These are phyloP conservation scores for Volvariella surrecta DNA, from an alignment of 1,284 basidiomycete species.

Conservation along the genomic window DNA sequence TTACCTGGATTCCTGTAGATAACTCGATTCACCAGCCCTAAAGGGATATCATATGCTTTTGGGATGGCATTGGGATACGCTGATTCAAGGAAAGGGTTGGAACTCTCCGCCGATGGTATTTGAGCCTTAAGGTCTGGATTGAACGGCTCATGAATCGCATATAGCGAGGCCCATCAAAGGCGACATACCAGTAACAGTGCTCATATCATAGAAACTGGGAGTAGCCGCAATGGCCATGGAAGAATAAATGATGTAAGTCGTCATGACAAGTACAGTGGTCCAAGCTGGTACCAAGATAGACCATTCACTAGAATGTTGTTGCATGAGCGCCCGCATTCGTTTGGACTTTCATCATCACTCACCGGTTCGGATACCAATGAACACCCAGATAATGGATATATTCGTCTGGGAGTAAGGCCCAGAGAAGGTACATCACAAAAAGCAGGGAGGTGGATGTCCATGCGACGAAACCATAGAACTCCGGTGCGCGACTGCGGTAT, in stretches of 20 bases:
- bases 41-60: slow-evolving; percentile 73
- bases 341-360: slow-evolving; percentile 14
- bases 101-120: background rate
- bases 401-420: slow-evolving; percentile 46
- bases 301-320: slow-evolving; percentile 65
- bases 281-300: slow-evolving; percentile 78
- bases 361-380: slow-evolving; percentile 86
- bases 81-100: slow-evolving; percentile 42
- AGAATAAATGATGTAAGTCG: slow-evolving; percentile 75
- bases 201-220: slow-evolving; percentile 60
- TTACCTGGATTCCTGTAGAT: slow-evolving; percentile 29
- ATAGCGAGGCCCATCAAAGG: too few species aligned
- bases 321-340: background rate
- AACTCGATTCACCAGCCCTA: slow-evolving; percentile 71
- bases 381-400: slow-evolving; percentile 60
- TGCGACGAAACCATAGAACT: slow-evolving; percentile 85
- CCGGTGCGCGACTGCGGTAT: slow-evolving; percentile 55
- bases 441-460: slow-evolving; percentile 71
- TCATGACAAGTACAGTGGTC: slow-evolving; percentile 61
- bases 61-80: slow-evolving; percentile 41
- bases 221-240: slow-evolving; percentile 66
- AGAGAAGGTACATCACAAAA: slow-evolving; percentile 66
- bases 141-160: slow-evolving; percentile 3
- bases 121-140: background rate
- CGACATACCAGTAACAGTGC: slow-evolving; percentile 53